Conservation (phyloP, 2,329 filamentous ascomycete species). For the Exophiala aquamarina region DNA sequence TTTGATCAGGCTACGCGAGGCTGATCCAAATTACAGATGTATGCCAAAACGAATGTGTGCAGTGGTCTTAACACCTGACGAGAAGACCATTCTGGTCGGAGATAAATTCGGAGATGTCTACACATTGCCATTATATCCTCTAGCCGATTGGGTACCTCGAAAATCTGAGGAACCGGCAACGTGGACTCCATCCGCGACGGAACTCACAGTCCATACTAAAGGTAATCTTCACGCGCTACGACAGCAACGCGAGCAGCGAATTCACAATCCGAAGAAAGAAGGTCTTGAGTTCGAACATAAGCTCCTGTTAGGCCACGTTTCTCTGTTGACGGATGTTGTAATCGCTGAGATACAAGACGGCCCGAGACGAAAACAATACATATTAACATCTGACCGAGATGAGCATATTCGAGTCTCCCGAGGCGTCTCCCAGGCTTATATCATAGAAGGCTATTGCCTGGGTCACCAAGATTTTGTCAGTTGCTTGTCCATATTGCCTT, state of each 20-base stretch:
- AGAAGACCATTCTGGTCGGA: conserved; percentile 72
- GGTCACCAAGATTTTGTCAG: conserved; percentile 85
- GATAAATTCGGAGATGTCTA: conserved; percentile 99
- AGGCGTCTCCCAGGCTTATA: conserved; percentile 75
- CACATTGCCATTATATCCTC: conserved; percentile 69
- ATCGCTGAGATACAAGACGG: conserved; percentile 50
- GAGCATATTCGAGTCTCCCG: conserved; percentile 88
- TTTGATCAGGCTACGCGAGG: neutral
- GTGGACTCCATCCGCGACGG: conserved; percentile 55
- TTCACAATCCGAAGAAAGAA: conserved; percentile 47
- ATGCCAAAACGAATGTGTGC: conserved; percentile 91
- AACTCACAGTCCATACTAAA: conserved; percentile 61
- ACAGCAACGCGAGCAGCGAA: conserved; percentile 51
- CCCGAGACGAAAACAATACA: conserved; percentile 52
- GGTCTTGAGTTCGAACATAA: conserved; percentile 68
- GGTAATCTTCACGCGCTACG: conserved; percentile 59
- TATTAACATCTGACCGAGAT: conserved; percentile 68
- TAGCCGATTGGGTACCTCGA: conserved; percentile 39
- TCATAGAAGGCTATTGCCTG: conserved; percentile 87
- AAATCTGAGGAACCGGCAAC: conserved; percentile 27
- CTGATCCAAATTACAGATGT: conserved; percentile 47
- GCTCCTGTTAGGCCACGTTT: conserved; percentile 87
- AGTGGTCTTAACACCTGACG: conserved; percentile 67
- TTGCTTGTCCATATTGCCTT: conserved; percentile 65
- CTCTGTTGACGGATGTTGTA: conserved; percentile 79